A percentile compares a stretch with the other conserved stretches of the same genome.
phyloP scores from a whole-genome alignment of 768 basidiomycete genomes.

The Cystobasidium tubakii region DNA sequence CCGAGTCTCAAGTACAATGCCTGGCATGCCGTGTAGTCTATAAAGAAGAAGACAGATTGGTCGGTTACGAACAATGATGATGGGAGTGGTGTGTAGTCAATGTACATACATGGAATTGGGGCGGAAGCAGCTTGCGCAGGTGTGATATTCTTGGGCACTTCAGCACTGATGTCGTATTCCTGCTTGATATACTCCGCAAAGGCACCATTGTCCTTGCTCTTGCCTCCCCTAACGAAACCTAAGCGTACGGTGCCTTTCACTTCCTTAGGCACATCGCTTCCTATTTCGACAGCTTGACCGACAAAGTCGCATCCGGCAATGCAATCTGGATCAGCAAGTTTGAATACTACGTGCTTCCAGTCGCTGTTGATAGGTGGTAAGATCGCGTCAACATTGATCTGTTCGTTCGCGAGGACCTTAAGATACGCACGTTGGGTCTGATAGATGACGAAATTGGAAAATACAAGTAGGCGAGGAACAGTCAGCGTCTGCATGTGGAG shows the following conservation, averaged over 20 bases:
- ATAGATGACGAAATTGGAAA: not conserved
- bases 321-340: constrained; percentile 5
- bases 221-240: constrained; percentile 8
- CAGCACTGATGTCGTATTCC: constrained; percentile 8
- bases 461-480: not conserved
- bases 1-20: constrained; percentile 18
- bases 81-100: too few species aligned
- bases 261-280: constrained; percentile 10
- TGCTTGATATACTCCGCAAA: constrained; percentile 24
- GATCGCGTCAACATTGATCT: too few species aligned
- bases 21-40: constrained; percentile 28
- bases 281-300: constrained; percentile 12
- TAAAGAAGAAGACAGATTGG: not conserved
- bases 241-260: not conserved
- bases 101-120: constrained; percentile 12
- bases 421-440: not conserved
- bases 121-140: constrained; percentile 31
- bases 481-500: too few species aligned
- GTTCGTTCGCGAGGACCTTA: not conserved
- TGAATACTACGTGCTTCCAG: constrained; percentile 16
- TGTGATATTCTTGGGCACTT: constrained; percentile 19
- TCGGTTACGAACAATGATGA: too few species aligned
- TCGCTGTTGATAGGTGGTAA: not conserved
- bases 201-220: constrained; percentile 26
- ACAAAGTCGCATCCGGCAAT: constrained; percentile 32